These are phyloP conservation scores for Entrophospora sp. DNA, from an alignment of 192 early-diverging fungal genomes.

Conservation along the genomic window DNA sequence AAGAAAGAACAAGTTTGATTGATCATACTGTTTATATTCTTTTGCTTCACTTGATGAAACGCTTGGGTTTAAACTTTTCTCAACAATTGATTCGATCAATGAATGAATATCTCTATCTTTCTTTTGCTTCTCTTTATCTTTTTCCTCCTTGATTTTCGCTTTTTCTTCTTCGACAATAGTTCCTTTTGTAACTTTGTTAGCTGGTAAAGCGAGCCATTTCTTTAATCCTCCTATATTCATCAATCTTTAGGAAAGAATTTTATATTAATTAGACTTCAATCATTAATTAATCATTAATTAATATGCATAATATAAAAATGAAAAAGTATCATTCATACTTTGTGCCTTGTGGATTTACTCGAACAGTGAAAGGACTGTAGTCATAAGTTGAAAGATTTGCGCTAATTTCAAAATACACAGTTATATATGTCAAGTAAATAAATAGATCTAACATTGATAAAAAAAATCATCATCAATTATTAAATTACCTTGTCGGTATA, in stretches of 20 bases:
- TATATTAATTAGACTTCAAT: background rate
- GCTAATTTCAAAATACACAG: background rate
- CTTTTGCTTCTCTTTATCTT: constrained; percentile 25
- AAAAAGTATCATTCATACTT: background rate
- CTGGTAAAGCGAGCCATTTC: constrained; percentile 25
- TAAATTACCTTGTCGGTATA: constrained; percentile 28
- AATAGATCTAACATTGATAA: background rate
- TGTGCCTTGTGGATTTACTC: constrained; percentile 4
- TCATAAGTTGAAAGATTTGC: constrained; percentile 20
- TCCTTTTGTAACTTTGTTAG: constrained; percentile 23
- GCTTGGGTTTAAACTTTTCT: constrained; percentile 43
- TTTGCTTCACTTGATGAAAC: constrained; percentile 40
- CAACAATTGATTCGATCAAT: constrained; percentile 35
- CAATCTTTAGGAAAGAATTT: background rate
- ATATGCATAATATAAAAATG: background rate
- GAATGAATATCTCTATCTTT: constrained; percentile 34
- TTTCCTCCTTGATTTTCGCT: no score
- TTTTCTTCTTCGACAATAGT: constrained; percentile 31
- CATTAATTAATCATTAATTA: background rate
- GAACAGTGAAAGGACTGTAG: constrained; percentile 33
- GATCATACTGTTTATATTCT: constrained; percentile 51
- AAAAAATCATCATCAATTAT: background rate
- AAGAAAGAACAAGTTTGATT: background rate
- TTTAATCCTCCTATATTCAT: constrained; percentile 19
- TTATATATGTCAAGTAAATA: background rate